Base-by-base conservation (phyloP, 2,329 filamentous ascomycete genomes). In the Paracoccidioides brasiliensis region DNA sequence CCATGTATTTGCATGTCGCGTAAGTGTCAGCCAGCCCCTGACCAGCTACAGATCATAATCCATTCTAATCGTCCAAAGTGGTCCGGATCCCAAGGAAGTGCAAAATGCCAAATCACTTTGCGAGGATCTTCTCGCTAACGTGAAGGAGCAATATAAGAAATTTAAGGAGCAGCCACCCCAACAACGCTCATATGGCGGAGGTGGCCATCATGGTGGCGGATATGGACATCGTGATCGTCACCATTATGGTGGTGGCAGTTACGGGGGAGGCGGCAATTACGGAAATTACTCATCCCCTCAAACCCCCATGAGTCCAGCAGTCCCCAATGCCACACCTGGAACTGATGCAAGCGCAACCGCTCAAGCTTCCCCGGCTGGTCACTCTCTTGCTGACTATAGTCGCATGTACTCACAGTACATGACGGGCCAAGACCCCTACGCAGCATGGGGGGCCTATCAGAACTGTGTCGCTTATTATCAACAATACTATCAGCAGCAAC, bases 1-100 rank as follows among this genome's bases (percentile, higher is more conserved):
- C 89, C 2, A 97, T 98, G 90, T 97, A 90, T 67, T 79, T 98
- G 48, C 90, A 97, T 70, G 90, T 97, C 61, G 88, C 93, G 86
- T 94, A 79, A 69, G 86, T 79, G 56, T 56, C 15, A n/a, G n/a
- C 15, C 22, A 43, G 3, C 22, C 28, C n/a, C 15, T 53, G 35
- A 14, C 12, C 15, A 14, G 30, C 42, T 33, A 45, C 22, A 52
- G 15, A 52, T 44, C 33, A 37, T 49, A 49, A 48, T 45, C 30
- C 32, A 41, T 49, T 56, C 72, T 78, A 59, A 77, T 63, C 41
- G 8, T 50, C 15, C 56, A 37, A 61, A 95, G 89, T 59, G 91
- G 90, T 4, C 93, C 93, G 5, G 89, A 96, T 67, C 80, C 87
- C 14, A 80, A 81, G 58, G 89, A 94, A 76, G 91, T 98, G 38